Percentiles rank a stretch among this genome's conserved stretches.
Evolutionary conservation across 495 filamentous ascomycete species (phyloP).

Genomic region (Aspergillus campestris): DNA sequence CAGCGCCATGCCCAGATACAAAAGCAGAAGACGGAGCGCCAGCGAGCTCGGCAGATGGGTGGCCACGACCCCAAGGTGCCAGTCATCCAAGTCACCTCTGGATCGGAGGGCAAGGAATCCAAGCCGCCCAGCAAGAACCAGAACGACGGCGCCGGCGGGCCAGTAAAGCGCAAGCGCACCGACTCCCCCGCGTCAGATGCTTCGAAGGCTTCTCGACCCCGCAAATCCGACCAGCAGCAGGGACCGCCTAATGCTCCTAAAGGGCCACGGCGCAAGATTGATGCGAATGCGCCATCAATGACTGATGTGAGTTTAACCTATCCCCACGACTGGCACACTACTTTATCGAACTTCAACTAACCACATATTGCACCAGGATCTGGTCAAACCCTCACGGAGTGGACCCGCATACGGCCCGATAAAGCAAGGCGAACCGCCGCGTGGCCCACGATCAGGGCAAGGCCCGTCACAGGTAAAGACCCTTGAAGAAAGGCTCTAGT

Average conservation of each 20-base stretch:
- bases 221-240: conserved; percentile 13
- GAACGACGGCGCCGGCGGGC: conserved; percentile 7
- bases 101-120: conserved; percentile 4
- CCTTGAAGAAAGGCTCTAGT: too few relatives aligned
- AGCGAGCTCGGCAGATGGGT: conserved; percentile 34
- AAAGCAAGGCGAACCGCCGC: conserved; percentile 6
- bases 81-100: conserved; percentile 26
- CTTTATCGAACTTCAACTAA: neutral
- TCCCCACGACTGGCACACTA: neutral
- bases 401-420: conserved; percentile 22
- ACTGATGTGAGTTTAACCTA: conserved; percentile 21
- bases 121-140: neutral
- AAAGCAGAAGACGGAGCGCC: conserved; percentile 28
- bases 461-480: conserved; percentile 13
- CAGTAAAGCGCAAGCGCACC: conserved; percentile 37
- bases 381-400: conserved; percentile 34
- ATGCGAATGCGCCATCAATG: conserved; percentile 17
- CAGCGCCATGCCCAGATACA: conserved; percentile 19
- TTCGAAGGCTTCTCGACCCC: conserved; percentile 18
- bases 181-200: conserved; percentile 23
- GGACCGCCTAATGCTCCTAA: conserved; percentile 17
- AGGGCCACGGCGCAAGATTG: conserved; percentile 16
- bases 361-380: conserved; percentile 13
- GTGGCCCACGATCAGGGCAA: conserved; percentile 7
- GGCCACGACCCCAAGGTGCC: conserved; percentile 42